Base-by-base conservation (phyloP, 2,329 filamentous ascomycete genomes). In the Aspergillus puulaauensis region DNA sequence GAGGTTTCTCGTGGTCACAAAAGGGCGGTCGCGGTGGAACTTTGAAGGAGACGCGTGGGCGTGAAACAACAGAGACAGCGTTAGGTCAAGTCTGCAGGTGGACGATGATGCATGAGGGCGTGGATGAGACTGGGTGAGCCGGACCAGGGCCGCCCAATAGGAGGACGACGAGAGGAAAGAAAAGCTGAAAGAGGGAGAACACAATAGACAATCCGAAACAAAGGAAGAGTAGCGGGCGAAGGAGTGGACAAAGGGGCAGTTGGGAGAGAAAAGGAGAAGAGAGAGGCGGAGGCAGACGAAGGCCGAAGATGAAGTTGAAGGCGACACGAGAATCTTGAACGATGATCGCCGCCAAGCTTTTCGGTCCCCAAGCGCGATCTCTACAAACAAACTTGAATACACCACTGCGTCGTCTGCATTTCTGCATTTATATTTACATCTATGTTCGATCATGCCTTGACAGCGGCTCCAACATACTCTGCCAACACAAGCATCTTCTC, bases 401-500 rank as follows among this genome's bases (percentile, higher is more conserved):
- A 1, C 21, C 21, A 21, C 8, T 24, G 23, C 23, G 24, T 2
- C 3, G 27, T 31, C 27, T 3, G 27, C 27, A 31, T 31, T 31
- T 4, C 8, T 31, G n/a, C 5, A 37, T n/a, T 11, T 37, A 5
- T n/a, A 37, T 37, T 37, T 31, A 31, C 27, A n/a, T 37, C 35
- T 37, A 37, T n/a, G 14, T 37, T n/a, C 14, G n/a, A 37, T 37
- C 44, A 37, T 14, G 27, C 11, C 24, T 15, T 52, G 9, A 48
- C 41, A 51, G 45, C 40, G 14, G 27, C 39, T 41, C 70, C 68
- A 33, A 79, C 61, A 59, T 79, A 74, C 55, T 79, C 76, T 2
- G 76, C 77, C 57, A 80, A 66, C 0, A 74, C 75, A 55, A 80
- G 66, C 44, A 81, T 73, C 64, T 81, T 83, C 68, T 83, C 80